These are phyloP conservation scores for Tolypocladium cylindrosporum DNA, from an alignment of 2,329 filamentous ascomycete species.

Conservation along the genomic window DNA sequence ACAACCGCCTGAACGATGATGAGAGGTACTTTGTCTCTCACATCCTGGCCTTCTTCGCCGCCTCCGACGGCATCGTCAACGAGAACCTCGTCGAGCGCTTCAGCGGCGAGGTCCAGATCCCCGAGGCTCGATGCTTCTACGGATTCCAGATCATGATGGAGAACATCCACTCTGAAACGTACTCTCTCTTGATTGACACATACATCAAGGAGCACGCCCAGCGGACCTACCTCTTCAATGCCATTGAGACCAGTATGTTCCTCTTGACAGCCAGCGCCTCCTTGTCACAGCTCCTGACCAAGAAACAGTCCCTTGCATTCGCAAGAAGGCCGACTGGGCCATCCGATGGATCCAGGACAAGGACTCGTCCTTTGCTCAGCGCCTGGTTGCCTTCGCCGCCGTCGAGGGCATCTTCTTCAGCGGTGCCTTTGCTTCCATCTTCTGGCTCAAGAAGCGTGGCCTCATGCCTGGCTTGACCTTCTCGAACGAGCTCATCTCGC, in stretches of 20 bases:
- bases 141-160: slow-evolving; percentile 99
- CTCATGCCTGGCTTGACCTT: slow-evolving; percentile 98
- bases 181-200: slow-evolving; percentile 96
- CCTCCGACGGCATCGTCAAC: slow-evolving; percentile 98
- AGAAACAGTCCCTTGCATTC: slow-evolving; percentile 74
- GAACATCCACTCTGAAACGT: slow-evolving; percentile 99
- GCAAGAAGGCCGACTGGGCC: slow-evolving; percentile 98
- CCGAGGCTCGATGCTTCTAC: slow-evolving; percentile 98
- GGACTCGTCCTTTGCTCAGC: slow-evolving; percentile 88
- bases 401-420: slow-evolving; percentile 99
- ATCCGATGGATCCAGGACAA: slow-evolving; percentile 90
- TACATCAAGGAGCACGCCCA: slow-evolving; percentile 98
- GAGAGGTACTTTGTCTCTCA: slow-evolving; percentile 98
- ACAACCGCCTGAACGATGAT: slow-evolving; percentile 92
- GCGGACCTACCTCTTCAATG: slow-evolving; percentile 91
- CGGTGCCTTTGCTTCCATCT: slow-evolving; percentile 96
- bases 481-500: slow-evolving; percentile 99
- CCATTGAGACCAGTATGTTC: slow-evolving; percentile 85
- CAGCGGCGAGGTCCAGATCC: slow-evolving; percentile 91
- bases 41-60: slow-evolving; percentile 97
- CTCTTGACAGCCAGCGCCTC: neutral
- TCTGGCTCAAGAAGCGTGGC: slow-evolving; percentile 99
- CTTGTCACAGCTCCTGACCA: slow-evolving; percentile 8
- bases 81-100: slow-evolving; percentile 98
- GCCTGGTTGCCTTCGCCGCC: slow-evolving; percentile 91